Evolutionary conservation across 345 rosid species (phyloP), one percentile per base, ranked within the genome.

Genomic region (Salix brachista): DNA sequence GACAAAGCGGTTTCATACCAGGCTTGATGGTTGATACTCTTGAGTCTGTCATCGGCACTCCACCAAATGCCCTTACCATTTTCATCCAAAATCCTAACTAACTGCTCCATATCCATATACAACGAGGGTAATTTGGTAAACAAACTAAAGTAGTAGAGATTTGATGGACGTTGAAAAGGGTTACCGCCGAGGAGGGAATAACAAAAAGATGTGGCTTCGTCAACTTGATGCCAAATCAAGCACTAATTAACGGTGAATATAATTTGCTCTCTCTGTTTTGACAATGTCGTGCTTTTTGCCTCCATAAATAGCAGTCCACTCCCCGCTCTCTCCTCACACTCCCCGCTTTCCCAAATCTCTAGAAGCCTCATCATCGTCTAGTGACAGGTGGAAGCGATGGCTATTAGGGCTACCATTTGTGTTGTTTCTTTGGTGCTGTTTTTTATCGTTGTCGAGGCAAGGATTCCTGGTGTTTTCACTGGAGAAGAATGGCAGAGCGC

Each of bases 401-500:
- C 75, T 32, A 13, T 41, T 12, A 4, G 6, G 72, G 73, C 50
- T 69, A 8, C 69, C 32, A 28, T 70, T 71, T 41, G 25, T 46
- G 25, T 75, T 11, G 34, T 74, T 10, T 78, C 69, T 52, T 80
- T 90, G 3, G 58, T 80, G 13, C 62, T 85, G 74, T 17, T 85
- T 67, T 44, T 75, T 17, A 64, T 56, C 32, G 56, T 78, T 1
- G 79, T 68, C 70, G 91, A 93, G 72, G 93, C 93, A 36, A 90
- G 92, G 75, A 87, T 91, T 76, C 95, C 98, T 7, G 94, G 97
- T 6, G 87, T 79, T 26, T 93, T 87, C 90, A 19, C 48, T 16
- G 98, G 97, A 3, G 91, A 90, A 0, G 67, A 81, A 1, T 93
- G 97, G 98, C 86, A 91, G 82, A 84, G 19, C 46, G 97, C 98